A percentile compares a stretch with the other conserved stretches of the same genome.
These are phyloP conservation scores for Ganoderma resinaceum DNA, from an alignment of 1,284 basidiomycete species.

Conservation along the genomic window DNA sequence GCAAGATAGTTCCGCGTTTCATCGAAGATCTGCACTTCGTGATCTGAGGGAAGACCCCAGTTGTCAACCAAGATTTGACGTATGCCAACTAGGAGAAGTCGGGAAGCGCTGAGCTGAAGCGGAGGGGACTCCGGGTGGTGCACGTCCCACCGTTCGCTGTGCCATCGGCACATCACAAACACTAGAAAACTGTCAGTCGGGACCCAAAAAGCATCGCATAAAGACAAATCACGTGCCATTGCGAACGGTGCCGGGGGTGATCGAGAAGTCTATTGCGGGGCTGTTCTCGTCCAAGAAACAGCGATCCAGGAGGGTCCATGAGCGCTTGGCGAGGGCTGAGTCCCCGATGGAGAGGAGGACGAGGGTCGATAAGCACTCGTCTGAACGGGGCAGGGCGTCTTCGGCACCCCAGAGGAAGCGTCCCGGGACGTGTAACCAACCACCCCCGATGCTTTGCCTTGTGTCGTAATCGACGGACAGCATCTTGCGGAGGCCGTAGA, in stretches of 20 bases:
- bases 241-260: background rate
- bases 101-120: background rate
- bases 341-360: background rate
- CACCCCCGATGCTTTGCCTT: background rate
- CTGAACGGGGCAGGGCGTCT: background rate
- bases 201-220: background rate
- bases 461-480: background rate
- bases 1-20: background rate
- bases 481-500: background rate
- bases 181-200: background rate
- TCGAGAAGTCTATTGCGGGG: background rate
- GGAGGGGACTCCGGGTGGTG: background rate
- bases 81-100: background rate
- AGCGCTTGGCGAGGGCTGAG: background rate
- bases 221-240: background rate
- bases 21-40: background rate
- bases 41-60: background rate
- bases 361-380: slow-evolving; percentile 1
- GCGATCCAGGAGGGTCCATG: background rate
- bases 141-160: background rate
- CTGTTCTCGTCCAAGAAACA: background rate
- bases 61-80: background rate
- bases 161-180: background rate
- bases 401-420: slow-evolving; percentile 2
- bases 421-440: background rate